These are phyloP conservation scores for Penicillium sp. DNA, from an alignment of 2,329 filamentous ascomycete species.

Conservation along the genomic window DNA sequence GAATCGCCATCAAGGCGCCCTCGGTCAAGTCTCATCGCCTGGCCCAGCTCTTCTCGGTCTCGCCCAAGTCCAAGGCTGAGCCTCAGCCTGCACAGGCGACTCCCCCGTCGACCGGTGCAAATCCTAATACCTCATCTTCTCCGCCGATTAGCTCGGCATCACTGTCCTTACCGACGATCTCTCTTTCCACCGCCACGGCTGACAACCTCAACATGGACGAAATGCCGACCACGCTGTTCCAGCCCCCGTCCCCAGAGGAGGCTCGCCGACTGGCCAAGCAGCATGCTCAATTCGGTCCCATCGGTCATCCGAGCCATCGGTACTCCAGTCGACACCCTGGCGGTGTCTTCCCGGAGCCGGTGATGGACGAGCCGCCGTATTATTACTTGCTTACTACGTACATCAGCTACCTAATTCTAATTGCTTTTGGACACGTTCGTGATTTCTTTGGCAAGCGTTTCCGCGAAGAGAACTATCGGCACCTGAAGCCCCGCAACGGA, in stretches of 20 bases:
- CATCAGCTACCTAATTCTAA: constrained; percentile 94
- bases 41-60: constrained; percentile 76
- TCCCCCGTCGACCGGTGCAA: constrained; percentile 63
- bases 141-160: constrained; percentile 68
- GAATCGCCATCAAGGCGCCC: constrained; percentile 48
- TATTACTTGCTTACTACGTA: constrained; percentile 97
- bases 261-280: constrained; percentile 69
- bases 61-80: constrained; percentile 70
- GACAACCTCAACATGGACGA: constrained; percentile 73
- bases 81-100: constrained; percentile 52
- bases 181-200: constrained; percentile 78
- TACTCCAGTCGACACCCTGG: constrained; percentile 88
- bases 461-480: constrained; percentile 78
- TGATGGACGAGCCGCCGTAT: constrained; percentile 94
- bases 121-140: constrained; percentile 45
- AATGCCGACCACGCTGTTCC: constrained; percentile 75
- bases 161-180: constrained; percentile 82
- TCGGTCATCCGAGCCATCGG: constrained; percentile 74
- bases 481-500: constrained; percentile 77
- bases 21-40: constrained; percentile 69
- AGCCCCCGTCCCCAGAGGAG: constrained; percentile 83
- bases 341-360: constrained; percentile 71
- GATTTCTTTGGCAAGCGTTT: constrained; percentile 99
- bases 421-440: constrained; percentile 89
- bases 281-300: constrained; percentile 87